Conservation (phyloP, 495 filamentous ascomycete genomes). For the Jackrogersella multiformis region DNA sequence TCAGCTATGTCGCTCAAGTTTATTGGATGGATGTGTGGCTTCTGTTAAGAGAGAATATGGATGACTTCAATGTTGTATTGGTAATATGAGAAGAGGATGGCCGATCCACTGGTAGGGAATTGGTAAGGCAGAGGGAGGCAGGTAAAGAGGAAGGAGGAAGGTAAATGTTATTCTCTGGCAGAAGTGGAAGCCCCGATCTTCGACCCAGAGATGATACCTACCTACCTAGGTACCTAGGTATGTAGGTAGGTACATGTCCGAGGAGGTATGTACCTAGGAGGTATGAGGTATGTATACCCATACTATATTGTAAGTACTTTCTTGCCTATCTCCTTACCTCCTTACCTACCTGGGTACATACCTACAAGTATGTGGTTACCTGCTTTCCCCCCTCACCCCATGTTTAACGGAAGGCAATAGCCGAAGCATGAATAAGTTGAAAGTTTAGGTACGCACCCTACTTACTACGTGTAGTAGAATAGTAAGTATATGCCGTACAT, state of each 20-base stretch:
- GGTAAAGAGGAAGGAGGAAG: not conserved
- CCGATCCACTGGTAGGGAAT: not conserved
- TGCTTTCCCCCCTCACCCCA: slow-evolving; percentile 13
- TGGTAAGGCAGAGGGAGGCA: not conserved
- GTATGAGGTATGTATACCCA: too few relatives aligned
- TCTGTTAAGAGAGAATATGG: not conserved
- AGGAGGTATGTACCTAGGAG: too few relatives aligned
- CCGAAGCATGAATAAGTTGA: slow-evolving; percentile 2
- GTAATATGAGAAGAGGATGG: not conserved
- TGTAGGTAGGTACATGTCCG: not conserved
- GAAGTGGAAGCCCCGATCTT: not conserved
- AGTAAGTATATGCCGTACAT: not conserved
- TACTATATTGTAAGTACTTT: too few relatives aligned
- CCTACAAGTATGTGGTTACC: slow-evolving; percentile 4
- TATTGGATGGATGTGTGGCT: slow-evolving; percentile 4
- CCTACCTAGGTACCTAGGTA: not conserved
- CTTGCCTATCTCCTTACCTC: too few relatives aligned
- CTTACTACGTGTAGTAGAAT: too few relatives aligned
- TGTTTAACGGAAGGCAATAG: slow-evolving; percentile 33
- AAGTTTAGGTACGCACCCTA: slow-evolving; percentile 7
- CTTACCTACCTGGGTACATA: too few relatives aligned
- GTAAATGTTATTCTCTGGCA: not conserved
- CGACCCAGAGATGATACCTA: not conserved
- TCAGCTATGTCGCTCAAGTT: not conserved
- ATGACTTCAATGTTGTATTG: not conserved